Conservation (phyloP, 2,329 filamentous ascomycete species). For the Monilinia laxa region DNA sequence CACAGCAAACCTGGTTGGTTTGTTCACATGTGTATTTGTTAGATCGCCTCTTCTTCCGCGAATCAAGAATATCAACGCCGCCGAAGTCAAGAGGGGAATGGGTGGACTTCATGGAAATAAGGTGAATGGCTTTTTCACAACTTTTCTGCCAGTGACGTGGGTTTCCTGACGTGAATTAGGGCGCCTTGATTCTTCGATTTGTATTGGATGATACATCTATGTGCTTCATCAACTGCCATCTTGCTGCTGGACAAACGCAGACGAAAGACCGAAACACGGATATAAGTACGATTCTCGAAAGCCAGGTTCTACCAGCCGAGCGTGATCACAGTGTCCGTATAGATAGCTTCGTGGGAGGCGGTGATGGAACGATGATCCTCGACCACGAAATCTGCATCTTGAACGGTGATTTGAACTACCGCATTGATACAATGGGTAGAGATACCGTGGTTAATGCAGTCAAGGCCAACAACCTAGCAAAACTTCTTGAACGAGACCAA, state of each 20-base stretch:
- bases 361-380: slow-evolving; percentile 89
- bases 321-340: slow-evolving; percentile 64
- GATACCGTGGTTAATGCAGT: slow-evolving; percentile 88
- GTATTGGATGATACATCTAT: slow-evolving; percentile 89
- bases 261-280: slow-evolving; percentile 92
- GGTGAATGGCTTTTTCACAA: slow-evolving; percentile 40
- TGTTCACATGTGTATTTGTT: slow-evolving; percentile 96
- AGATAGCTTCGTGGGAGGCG: slow-evolving; percentile 85
- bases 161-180: slow-evolving; percentile 45
- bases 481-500: slow-evolving; percentile 91
- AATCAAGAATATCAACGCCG: slow-evolving; percentile 73
- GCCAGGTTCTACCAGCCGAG: slow-evolving; percentile 70
- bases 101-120: slow-evolving; percentile 95
- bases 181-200: slow-evolving; percentile 88
- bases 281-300: slow-evolving; percentile 83
- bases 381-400: slow-evolving; percentile 97
- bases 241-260: slow-evolving; percentile 89
- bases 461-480: slow-evolving; percentile 74
- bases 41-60: slow-evolving; percentile 74
- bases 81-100: slow-evolving; percentile 94
- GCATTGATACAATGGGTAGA: slow-evolving; percentile 94
- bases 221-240: slow-evolving; percentile 96
- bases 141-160: not conserved
- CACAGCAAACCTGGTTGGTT: slow-evolving; percentile 83
- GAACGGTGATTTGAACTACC: slow-evolving; percentile 96